Conservation (phyloP, 2,329 filamentous ascomycete genomes). For the Aureobasidium melanogenum region DNA sequence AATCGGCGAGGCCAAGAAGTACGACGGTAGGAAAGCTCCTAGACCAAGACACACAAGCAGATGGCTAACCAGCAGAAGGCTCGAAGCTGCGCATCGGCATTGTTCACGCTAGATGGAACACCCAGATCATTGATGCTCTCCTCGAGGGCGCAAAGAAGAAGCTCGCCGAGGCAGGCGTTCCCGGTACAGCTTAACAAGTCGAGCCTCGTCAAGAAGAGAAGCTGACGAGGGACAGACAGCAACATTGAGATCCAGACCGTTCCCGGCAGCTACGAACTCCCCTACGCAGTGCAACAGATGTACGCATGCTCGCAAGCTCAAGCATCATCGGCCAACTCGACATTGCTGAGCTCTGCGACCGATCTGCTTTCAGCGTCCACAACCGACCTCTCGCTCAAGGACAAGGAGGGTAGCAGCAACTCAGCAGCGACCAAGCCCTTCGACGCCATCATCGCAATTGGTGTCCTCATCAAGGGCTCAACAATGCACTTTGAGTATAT, state of each 20-base stretch:
- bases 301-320: slow-evolving; percentile 54
- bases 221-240: slow-evolving; percentile 41
- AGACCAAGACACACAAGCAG: neutral
- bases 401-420: slow-evolving; percentile 27
- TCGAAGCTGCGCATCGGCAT: slow-evolving; percentile 77
- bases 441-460: slow-evolving; percentile 90
- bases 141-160: slow-evolving; percentile 71
- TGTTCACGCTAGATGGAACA: slow-evolving; percentile 94
- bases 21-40: slow-evolving; percentile 40
- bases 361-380: slow-evolving; percentile 64
- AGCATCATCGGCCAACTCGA: slow-evolving; percentile 51
- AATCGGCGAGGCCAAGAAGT: slow-evolving; percentile 48
- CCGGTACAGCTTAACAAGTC: slow-evolving; percentile 20
- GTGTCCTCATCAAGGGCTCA: slow-evolving; percentile 94
- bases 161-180: slow-evolving; percentile 70
- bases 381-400: slow-evolving; percentile 46
- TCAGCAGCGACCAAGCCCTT: slow-evolving; percentile 54
- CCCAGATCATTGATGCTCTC: slow-evolving; percentile 74
- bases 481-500: slow-evolving; percentile 99
- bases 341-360: slow-evolving; percentile 57
- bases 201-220: too few relatives aligned
- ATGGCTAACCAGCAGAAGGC: slow-evolving; percentile 27
- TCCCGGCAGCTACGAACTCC: slow-evolving; percentile 89
- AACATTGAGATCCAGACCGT: slow-evolving; percentile 88
- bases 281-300: slow-evolving; percentile 74